Base-by-base conservation (phyloP, 345 rosid genomes). In the Pistacia integerrima region DNA sequence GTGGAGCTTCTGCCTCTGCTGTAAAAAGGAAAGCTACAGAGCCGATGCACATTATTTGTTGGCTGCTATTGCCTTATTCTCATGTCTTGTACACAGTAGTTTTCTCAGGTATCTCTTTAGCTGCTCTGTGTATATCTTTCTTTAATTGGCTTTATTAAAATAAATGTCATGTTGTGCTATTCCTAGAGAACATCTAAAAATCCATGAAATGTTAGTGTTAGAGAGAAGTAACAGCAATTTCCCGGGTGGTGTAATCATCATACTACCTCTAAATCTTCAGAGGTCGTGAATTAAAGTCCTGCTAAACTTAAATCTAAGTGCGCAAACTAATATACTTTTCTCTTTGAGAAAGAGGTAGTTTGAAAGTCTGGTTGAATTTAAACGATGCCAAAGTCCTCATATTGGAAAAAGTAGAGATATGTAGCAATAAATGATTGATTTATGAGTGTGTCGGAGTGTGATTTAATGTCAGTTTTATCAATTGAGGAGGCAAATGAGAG, bases 1-100 rank as follows among this genome's bases (percentile, higher is more conserved):
- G 89, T 90, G 52, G 96, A 92, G 67, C 89, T 91, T 76, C 64
- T 84, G 71, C 89, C 87, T 78, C 82, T 69, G 84, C 78, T 77
- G 77, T 86, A 67, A 79, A 69, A 61, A 62, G 51, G 46, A 41
- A 0, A 41, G 67, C 49, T 65, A 68, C 17, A 72, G 5, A 63
- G 76, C 60, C 67, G 14, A 22, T 36, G 74, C 30, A 30, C 17
- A 48, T 10, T 44, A 28, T 1, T 44, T 48, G 16, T 8, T 4
- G 63, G 51, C 28, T n/a, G 22, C 25, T 62, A 60, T 36, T 10
- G 9, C 36, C 60, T 36, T 44, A 11, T 55, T 51, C 66, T 11
- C 17, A 18, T n/a, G 51, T 11, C 63, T 59, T 52, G 76, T 73
- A 74, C 41, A 71, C 54, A 36, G 35, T 35, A 48, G 76, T 17